Base-by-base conservation (phyloP, 2,329 filamentous ascomycete genomes). In the Fusarium sp. region DNA sequence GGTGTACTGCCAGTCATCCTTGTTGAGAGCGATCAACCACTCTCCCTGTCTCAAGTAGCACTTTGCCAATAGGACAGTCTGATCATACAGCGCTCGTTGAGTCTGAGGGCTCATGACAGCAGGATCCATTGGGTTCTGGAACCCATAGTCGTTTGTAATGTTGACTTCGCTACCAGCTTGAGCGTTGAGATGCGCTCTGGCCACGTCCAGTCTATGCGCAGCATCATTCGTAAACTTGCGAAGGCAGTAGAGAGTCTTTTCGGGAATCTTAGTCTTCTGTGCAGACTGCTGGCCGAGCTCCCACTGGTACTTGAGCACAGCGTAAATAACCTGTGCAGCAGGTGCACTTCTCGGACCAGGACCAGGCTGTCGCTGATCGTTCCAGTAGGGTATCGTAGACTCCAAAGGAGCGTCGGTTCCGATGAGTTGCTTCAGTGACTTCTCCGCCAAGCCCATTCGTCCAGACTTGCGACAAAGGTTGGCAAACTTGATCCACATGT, bases 401-500 rank as follows among this genome's bases (percentile, higher is more conserved):
- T 91, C 87, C 22, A 92, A 83, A 34, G 87, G 84, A 22, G 87
- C 85, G 16, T 94, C 89, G 49, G 86, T 89, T 29, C 91, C 92
- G 59, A 98, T 91, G n/a, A 99, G 85, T 66, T 94, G 93, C 78
- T 96, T 94, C 56, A 99, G 84, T 13, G 94, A 97, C 82, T 97
- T 97, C 82, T 99, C 96, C 1, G 96, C 96, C 51, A 99, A 87
- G 12, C 96, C 95, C 86, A 95, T 94, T 30, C 96, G 92, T 62
- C 94, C 92, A 46, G 95, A 97, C 81, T 99, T 99, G 75, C 97
- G 92, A 81, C 97, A 99, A 8, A 99, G 88, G 75, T 98, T 99
- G 75, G 96, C 93, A 79, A 98, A 99, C 79, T 99, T 99, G 84
- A 99, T 98, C 90, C 94, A 98, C 94, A 99, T 99, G 76, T 97